phyloP scores from a whole-genome alignment of 2,329 filamentous ascomycete species.

The Leptographium flavum region DNA sequence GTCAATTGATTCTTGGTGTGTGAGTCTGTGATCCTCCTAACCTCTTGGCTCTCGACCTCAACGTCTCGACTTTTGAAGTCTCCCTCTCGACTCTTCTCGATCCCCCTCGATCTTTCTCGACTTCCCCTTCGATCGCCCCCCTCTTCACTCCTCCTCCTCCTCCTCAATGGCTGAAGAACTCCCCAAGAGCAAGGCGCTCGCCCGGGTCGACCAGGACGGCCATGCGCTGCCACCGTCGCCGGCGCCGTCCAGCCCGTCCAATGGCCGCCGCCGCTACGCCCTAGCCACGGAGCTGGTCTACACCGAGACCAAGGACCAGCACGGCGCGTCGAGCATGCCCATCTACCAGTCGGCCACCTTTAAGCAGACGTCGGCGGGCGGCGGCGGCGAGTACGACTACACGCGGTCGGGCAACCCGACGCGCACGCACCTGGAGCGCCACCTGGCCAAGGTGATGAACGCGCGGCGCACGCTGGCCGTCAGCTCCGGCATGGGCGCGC shows the following conservation, averaged over 20 bases:
- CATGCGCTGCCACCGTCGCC: conserved; percentile 83
- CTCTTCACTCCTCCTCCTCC: neutral
- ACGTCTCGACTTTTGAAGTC: no score
- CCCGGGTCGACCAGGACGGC: conserved; percentile 63
- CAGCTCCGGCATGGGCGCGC: conserved; percentile 90
- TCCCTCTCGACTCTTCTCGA: neutral
- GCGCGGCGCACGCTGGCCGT: conserved; percentile 83
- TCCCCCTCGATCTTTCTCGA: neutral
- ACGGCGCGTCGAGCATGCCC: conserved; percentile 88
- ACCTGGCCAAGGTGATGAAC: conserved; percentile 98
- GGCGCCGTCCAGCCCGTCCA: conserved; percentile 78
- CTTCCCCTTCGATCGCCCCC: no score
- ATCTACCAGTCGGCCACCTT: conserved; percentile 99
- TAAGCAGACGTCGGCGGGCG: conserved; percentile 72
- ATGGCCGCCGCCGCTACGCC: conserved; percentile 71
- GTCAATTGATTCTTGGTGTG: neutral
- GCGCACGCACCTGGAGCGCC: conserved; percentile 85
- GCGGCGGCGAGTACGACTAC: conserved; percentile 92
- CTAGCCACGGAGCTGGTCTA: conserved; percentile 94
- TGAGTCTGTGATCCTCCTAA: neutral
- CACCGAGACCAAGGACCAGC: conserved; percentile 91
- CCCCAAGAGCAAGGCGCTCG: conserved; percentile 31
- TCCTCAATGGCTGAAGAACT: neutral
- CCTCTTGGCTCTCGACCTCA: neutral
- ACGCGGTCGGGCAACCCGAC: conserved; percentile 96